Evolutionary conservation across 257 asterid species (phyloP), one percentile per base, ranked within the genome.

Genomic region (Paulownia fortunei): DNA sequence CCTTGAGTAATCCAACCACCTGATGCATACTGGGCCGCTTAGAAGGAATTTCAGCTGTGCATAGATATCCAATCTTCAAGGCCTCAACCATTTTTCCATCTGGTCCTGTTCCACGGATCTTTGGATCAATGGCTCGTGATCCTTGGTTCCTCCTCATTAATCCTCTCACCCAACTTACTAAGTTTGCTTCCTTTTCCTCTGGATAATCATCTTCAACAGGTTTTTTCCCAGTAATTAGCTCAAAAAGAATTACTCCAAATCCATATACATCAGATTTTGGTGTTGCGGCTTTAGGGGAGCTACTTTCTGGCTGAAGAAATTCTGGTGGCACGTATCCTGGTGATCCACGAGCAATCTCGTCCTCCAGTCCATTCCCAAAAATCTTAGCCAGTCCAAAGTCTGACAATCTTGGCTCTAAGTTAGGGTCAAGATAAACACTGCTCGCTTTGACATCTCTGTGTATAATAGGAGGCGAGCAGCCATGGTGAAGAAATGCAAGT

Each of bases 1-100:
- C 97, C 86, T 92, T 92, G n/a, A 92, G 96, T 34, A 92, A 85
- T 67, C 97, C 97, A 23, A 90, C 97, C 11, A 92, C 92, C 72
- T 92, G 97, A 79, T 92, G 97, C 97, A 92, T 90, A 15, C 79
- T 84, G 0, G 97, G 97, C 49, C 97, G 82, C 59, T 90, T 92
- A 0, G 83, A 85, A 27, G 97, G 94, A 54, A 49, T 81, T 2
- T 90, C 96, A 32, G 97, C 97, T 0, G 97, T 92, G 80, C 97
- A 92, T 3, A 92, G 80, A 67, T 88, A 92, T 30, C 97, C 97
- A 36, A 92, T 90, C 88, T 90, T 92, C 83, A 92, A 80, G 2
- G 94, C 94, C 85, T 92, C 96, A 30, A 79, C 85, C 73, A 92
- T 82, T 39, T 72, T 86, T 0, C 16, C 80, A n/a, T 90, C 94